Evolutionary conservation across 1,284 basidiomycete species (phyloP), one percentile per base, ranked within the genome.

Genomic region (Sphaerobolus stellatus): DNA sequence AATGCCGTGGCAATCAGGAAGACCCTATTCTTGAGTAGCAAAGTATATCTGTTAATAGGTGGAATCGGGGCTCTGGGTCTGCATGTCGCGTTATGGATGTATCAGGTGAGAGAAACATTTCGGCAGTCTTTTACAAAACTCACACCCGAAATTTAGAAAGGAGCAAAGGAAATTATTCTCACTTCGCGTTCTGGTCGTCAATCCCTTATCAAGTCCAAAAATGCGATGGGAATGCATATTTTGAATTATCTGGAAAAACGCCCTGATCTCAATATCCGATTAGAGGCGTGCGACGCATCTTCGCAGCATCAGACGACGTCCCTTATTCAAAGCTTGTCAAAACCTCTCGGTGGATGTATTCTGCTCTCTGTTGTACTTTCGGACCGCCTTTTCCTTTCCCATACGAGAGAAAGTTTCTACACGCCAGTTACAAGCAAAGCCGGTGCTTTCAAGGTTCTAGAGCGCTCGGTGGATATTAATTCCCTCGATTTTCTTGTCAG

Each of bases 21-120:
- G n/a, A 22, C 52, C 20, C 31, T 62, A 30, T 61, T 62, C 45
- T 48, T 55, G 36, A 9, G 52, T 16, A 41, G 52, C 6, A 63
- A 63, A 41, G 47, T 54, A 2, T 66, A 66, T 48, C 22, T 66
- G 11, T 47, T 66, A 8, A 45, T 72, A 9, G 71, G 71, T 29
- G 71, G 70, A 2, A 62, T 73, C 34, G 70, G 71, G 2, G 63
- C 59, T 18, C 51, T 72, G 14, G 75, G 75, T 2, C 56, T 67
- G 16, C 64, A 65, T 27, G 58, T 72, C 25, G 69, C 74, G 3
- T 34, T 70, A 18, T 74, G 66, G 64, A 70, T 76, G 71, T 74
- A 73, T 57, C 50, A 71, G 64, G 75, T 73, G 46, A 48, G 52
- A 9, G 27, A 18, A 30, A 7, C n/a, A 3, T 31, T 11, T 20